Conservation (phyloP, 495 filamentous ascomycete genomes). For the Neurospora sp. region DNA sequence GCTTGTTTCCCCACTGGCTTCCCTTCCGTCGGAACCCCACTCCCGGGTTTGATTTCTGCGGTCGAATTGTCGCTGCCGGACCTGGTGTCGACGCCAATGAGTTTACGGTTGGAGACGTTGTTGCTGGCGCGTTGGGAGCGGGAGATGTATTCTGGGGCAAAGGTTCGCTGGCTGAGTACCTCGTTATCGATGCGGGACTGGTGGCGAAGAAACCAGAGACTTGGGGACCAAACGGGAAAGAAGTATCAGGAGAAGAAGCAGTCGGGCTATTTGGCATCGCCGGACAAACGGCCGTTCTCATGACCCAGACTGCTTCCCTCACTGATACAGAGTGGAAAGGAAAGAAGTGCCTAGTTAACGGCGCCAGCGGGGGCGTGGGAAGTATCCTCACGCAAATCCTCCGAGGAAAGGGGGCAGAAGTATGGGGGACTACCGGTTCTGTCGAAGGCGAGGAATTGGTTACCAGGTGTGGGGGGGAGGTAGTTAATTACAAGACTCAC, state of each 20-base stretch:
- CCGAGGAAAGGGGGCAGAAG: constrained; percentile 21
- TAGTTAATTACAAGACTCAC: constrained; percentile 26
- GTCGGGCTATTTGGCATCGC: constrained; percentile 27
- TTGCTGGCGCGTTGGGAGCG: constrained; percentile 11
- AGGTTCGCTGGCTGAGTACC: constrained; percentile 30
- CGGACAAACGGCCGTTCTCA: constrained; percentile 21
- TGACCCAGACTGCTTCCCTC: constrained; percentile 4
- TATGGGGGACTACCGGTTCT: constrained; percentile 24
- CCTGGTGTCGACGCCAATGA: neutral
- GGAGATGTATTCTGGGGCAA: constrained; percentile 10
- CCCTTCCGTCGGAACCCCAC: constrained; percentile 18
- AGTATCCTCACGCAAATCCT: constrained; percentile 27
- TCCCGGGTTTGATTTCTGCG: constrained; percentile 35
- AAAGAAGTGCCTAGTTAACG: constrained; percentile 28
- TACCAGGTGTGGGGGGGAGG: constrained; percentile 25
- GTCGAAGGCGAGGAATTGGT: constrained; percentile 22
- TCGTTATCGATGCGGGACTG: neutral
- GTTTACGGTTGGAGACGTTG: constrained; percentile 13
- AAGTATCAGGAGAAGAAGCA: constrained; percentile 4
- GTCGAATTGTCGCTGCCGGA: constrained; percentile 22
- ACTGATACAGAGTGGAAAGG: neutral
- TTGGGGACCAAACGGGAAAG: neutral
- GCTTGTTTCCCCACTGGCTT: constrained; percentile 20
- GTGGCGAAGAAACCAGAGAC: too few species aligned
- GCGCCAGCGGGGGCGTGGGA: constrained; percentile 37